These are phyloP conservation scores for Venturia asperata DNA, from an alignment of 2,329 filamentous ascomycete species.

Conservation along the genomic window DNA sequence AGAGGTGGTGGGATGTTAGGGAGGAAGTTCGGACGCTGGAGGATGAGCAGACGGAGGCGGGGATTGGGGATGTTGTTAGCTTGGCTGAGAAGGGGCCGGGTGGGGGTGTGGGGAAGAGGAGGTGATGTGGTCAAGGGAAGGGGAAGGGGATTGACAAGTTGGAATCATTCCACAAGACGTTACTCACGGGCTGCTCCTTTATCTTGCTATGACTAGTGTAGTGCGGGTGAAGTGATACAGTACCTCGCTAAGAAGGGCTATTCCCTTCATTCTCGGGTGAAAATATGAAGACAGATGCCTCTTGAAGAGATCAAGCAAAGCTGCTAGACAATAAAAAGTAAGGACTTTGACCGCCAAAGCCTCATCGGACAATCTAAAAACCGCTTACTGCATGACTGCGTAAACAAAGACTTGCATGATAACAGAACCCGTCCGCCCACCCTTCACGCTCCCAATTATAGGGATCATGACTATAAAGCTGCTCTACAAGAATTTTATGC, in stretches of 20 bases:
- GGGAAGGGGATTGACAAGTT: background rate
- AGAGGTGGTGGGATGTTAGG: constrained; percentile 97
- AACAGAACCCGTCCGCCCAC: background rate
- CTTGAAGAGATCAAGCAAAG: too few species aligned
- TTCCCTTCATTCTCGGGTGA: too few species aligned
- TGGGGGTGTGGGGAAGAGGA: constrained; percentile 35
- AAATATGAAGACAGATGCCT: too few species aligned
- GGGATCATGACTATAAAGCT: background rate
- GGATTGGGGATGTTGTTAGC: constrained; percentile 90
- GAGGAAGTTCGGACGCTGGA: constrained; percentile 89
- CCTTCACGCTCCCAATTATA: background rate
- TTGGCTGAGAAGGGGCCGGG: constrained; percentile 63
- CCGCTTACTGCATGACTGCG: background rate
- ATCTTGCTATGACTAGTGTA: too few species aligned
- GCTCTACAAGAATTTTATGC: constrained; percentile 3
- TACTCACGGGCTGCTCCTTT: too few species aligned
- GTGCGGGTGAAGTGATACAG: too few species aligned
- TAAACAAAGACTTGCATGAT: background rate
- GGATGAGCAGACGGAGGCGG: constrained; percentile 91
- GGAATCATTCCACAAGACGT: too few species aligned
- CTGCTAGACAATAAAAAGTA: background rate
- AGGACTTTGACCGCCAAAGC: too few species aligned
- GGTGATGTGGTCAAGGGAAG: constrained; percentile 21
- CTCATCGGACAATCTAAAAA: background rate
- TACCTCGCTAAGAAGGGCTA: too few species aligned